Base-by-base conservation (phyloP, 1,284 basidiomycete species). In the Ustilago shanxiensis region DNA sequence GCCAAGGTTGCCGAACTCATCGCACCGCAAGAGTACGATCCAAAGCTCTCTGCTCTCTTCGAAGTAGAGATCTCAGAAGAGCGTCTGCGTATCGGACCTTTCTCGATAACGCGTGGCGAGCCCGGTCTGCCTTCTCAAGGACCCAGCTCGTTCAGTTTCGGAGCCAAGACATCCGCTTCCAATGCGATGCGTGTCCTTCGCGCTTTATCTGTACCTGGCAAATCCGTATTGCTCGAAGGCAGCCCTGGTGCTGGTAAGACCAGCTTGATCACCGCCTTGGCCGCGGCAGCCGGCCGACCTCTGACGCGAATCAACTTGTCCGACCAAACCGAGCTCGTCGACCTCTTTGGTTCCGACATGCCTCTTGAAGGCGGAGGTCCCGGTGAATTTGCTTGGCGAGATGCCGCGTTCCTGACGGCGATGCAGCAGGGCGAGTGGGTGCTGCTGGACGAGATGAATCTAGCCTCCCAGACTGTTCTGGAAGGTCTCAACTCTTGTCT, bases 181-280 rank as follows among this genome's bases (percentile, higher is more conserved):
- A 99, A 99, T 86, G 92, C 93, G 16, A 90, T 95, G 89, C 92
- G 96, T 35, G 91, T 99, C 3, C 88, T 95, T 20, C 90, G 97
- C 64, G 97, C 95, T 7, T 93, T 93, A 72, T 95, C 98, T 85
- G 89, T 99, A 0, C 87, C 88, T 8, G 58, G 62, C 16, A 99
- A 98, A 86, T 94, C 97, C 0, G 93, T 99, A 60, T 89, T 99
- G 31, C 89, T 99, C 3, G 97, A 99, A 86, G 97, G 97, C 2
- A 98, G 95, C 85, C 98, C 98, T 5, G 97, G 97, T 3, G 97
- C 99, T n/a, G 97, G 98, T 6, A 99, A 99, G 88, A 99, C 98
- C 0, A 97, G 94, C 85, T 89, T 99, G 5, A 89, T 99, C 63
- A 90, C 92, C 16, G 95, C 97, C 4, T 88, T 99, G 2, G 95